Base-by-base conservation (phyloP, 2,329 filamentous ascomycete genomes). In the Fusarium succisae region DNA sequence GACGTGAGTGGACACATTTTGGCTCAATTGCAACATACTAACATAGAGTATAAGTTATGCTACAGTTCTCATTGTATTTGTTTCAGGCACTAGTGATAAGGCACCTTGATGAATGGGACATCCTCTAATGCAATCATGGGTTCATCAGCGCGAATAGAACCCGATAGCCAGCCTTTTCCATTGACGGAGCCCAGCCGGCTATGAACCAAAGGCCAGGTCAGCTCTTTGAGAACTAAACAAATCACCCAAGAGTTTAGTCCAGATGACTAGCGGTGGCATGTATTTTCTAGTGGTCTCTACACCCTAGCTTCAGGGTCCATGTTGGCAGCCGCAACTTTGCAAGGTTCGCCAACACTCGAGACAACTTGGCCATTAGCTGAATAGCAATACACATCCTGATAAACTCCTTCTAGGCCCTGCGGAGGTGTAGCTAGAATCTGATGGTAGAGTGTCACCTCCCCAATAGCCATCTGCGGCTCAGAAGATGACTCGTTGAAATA, bases 401-500 rank as follows among this genome's bases (percentile, higher is more conserved):
- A 70, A 51, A 39, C 48, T 4, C 65, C 67, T 3, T 69, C 67
- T 9, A 70, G 6, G 4, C 59, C 67, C 8, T 28, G 10, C 0
- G 59, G 67, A 2, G 67, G 65, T 1, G 67, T 70, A 6, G 17
- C 65, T 7, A 65, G 0, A 6, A 70, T 70, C 14, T 69, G 59
- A 8, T 70, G 65, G 24, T 70, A 70, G 1, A 70, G 53, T 3
- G 65, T 69, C 2, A 70, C 38, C 6, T 69, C 65, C 2, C 20
- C 67, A 17, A 69, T 15, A 24, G 48, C 65, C 67, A 69, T 69
- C n/a, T 30, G 58, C 0, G 65, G 67, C 11, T 59, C 41, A 2
- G 65, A 44, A 50, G 48, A 59, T 0, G 67, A 41, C 9, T 69
- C 67, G 9, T 69, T 70, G 12, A 70, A 70, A 10, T 70, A 70